Conservation (phyloP, 2,329 filamentous ascomycete genomes). For the Diaporthe vexans region DNA sequence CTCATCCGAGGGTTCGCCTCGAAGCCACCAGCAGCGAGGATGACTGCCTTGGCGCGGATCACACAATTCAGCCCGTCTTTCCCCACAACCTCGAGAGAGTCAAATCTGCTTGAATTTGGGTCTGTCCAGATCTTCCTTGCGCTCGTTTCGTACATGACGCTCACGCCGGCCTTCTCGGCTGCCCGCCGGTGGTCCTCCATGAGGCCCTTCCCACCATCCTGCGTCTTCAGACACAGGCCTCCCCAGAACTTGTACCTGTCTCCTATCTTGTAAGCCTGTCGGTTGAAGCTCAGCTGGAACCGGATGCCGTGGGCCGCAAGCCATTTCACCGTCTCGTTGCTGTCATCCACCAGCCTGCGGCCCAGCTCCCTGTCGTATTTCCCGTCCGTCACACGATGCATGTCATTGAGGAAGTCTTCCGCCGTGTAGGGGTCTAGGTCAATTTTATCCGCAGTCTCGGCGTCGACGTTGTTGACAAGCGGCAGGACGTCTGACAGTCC, state of each 20-base stretch:
- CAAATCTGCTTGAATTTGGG: slow-evolving; percentile 48
- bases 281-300: slow-evolving; percentile 74
- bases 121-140: slow-evolving; percentile 57
- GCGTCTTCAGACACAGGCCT: slow-evolving; percentile 70
- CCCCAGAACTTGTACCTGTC: slow-evolving; percentile 77
- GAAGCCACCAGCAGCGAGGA: slow-evolving; percentile 74
- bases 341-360: slow-evolving; percentile 64
- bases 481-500: slow-evolving; percentile 71
- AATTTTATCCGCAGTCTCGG: slow-evolving; percentile 61
- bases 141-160: slow-evolving; percentile 61
- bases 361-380: slow-evolving; percentile 65
- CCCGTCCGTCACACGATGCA: slow-evolving; percentile 68
- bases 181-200: slow-evolving; percentile 62
- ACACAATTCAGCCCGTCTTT: slow-evolving; percentile 44
- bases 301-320: slow-evolving; percentile 66
- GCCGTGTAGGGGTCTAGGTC: slow-evolving; percentile 71
- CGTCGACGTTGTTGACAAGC: slow-evolving; percentile 70
- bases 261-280: slow-evolving; percentile 75
- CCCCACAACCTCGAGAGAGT: slow-evolving; percentile 49
- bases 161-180: slow-evolving; percentile 59
- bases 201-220: slow-evolving; percentile 72
- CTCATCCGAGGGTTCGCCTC: slow-evolving; percentile 72
- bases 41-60: slow-evolving; percentile 57
- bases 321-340: slow-evolving; percentile 67
- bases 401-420: slow-evolving; percentile 67